Evolutionary conservation across 768 basidiomycete species (phyloP).

Genomic region (Pisolithus tinctorius): DNA sequence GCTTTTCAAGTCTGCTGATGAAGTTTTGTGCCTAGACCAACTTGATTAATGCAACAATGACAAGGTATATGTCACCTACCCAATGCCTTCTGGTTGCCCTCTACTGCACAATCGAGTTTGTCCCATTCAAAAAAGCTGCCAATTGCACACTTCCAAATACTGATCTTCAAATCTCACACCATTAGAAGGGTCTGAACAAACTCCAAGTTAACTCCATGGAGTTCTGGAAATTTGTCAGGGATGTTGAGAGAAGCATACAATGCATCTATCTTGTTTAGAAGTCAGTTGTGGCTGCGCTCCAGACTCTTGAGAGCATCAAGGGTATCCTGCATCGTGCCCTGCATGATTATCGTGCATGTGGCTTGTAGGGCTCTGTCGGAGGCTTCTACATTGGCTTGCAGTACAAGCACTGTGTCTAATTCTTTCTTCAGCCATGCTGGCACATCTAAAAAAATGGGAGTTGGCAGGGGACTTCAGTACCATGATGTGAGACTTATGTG

Average conservation of each 20-base stretch:
- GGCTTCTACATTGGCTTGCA: conserved; percentile 24
- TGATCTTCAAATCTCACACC: conserved; percentile 34
- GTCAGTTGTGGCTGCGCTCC: conserved; percentile 10
- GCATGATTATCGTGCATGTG: conserved; percentile 4
- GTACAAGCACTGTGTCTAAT: conserved; percentile 23
- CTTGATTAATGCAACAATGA: conserved; percentile 15
- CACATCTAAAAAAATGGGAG: conserved; percentile 15
- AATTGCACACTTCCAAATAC: conserved; percentile 28
- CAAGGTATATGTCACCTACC: conserved; percentile 11
- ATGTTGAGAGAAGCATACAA: conserved; percentile 32
- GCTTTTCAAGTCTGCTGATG: too few species aligned
- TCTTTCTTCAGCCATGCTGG: conserved; percentile 22
- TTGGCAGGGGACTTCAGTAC: background rate
- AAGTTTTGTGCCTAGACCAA: too few species aligned
- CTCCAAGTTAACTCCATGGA: conserved; percentile 21
- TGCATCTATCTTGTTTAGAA: conserved; percentile 21
- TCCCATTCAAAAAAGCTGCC: conserved; percentile 34
- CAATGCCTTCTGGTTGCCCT: conserved; percentile 20
- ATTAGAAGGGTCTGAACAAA: conserved; percentile 28
- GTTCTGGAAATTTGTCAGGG: conserved; percentile 25
- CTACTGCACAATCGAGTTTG: conserved; percentile 25
- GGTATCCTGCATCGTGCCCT: conserved; percentile 1
- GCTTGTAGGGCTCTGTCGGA: conserved; percentile 17
- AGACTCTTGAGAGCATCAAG: conserved; percentile 14
- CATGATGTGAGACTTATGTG: background rate